Conservation (phyloP, 208 protist genomes). For the Phytomonas sp. region DNA sequence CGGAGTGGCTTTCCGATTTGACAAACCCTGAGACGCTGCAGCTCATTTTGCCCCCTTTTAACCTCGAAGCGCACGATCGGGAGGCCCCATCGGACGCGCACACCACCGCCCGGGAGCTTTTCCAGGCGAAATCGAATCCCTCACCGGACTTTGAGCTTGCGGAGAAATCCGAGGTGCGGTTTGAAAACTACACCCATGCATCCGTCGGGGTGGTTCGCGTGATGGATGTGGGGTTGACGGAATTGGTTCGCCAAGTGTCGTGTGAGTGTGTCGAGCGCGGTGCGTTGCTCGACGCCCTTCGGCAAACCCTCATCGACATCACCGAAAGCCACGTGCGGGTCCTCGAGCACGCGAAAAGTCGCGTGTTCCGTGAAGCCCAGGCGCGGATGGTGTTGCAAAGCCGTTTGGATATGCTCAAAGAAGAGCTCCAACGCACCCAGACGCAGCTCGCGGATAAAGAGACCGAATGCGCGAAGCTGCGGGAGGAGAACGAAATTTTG, state of each 20-base stretch:
- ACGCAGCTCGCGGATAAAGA: constrained; percentile 13
- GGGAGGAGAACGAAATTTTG: constrained; percentile 27
- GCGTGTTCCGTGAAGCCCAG: constrained; percentile 32
- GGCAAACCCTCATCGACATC: constrained; percentile 63
- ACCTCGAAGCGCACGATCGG: constrained; percentile 2
- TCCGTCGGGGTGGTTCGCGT: constrained; percentile 45
- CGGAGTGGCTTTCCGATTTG: constrained; percentile 35
- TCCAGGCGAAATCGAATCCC: neutral
- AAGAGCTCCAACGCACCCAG: constrained; percentile 15
- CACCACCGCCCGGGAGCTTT: neutral
- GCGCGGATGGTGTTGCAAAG: constrained; percentile 17
- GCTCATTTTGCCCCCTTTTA: constrained; percentile 31
- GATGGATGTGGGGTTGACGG: constrained; percentile 63
- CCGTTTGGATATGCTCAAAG: neutral
- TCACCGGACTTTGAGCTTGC: constrained; percentile 25
- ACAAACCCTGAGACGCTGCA: constrained; percentile 50
- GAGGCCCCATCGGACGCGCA: neutral
- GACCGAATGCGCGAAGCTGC: constrained; percentile 18
- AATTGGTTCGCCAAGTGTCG: constrained; percentile 66
- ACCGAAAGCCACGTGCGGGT: constrained; percentile 43
- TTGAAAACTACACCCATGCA: constrained; percentile 53
- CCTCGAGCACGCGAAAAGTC: constrained; percentile 53
- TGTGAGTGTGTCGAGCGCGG: constrained; percentile 67
- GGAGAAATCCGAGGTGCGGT: constrained; percentile 28
- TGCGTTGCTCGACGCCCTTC: constrained; percentile 68